phyloP scores from a whole-genome alignment of 75 land plant species.

The Azolla pinnata region DNA sequence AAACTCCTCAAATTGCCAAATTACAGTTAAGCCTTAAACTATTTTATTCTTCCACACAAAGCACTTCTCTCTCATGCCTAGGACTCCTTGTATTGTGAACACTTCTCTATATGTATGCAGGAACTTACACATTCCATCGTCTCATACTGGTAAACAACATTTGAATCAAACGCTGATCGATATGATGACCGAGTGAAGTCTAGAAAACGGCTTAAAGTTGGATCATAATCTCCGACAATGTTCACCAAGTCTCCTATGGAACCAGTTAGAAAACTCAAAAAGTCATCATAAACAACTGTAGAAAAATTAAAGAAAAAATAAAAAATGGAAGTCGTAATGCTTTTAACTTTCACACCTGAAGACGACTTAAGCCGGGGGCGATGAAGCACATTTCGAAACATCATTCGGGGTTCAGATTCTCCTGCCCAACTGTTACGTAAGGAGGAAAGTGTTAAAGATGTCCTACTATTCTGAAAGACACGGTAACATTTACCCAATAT shows the following conservation, averaged over 20 bases:
- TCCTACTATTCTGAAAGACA: background rate
- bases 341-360: slow-evolving; percentile 39
- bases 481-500: background rate
- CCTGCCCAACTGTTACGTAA: slow-evolving; percentile 99
- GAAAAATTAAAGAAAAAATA: background rate
- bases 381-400: slow-evolving; percentile 73
- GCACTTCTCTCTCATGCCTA: no score
- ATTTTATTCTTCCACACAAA: no score
- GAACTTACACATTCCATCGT: slow-evolving; percentile 91
- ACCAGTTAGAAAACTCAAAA: no score
- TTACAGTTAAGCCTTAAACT: no score
- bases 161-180: slow-evolving; percentile 78
- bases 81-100: no score
- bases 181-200: slow-evolving; percentile 76
- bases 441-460: slow-evolving; percentile 1
- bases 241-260: slow-evolving; percentile 89
- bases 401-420: slow-evolving; percentile 70
- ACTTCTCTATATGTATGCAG: no score
- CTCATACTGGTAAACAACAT: slow-evolving; percentile 97
- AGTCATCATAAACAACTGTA: background rate
- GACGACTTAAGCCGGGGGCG: slow-evolving; percentile 79
- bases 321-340: background rate
- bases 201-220: slow-evolving; percentile 56
- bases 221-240: slow-evolving; percentile 86
- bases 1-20: no score